Evolutionary conservation across 192 early-diverging fungal species (phyloP).

Genomic region (Jimgerdemannia flammicorona): DNA sequence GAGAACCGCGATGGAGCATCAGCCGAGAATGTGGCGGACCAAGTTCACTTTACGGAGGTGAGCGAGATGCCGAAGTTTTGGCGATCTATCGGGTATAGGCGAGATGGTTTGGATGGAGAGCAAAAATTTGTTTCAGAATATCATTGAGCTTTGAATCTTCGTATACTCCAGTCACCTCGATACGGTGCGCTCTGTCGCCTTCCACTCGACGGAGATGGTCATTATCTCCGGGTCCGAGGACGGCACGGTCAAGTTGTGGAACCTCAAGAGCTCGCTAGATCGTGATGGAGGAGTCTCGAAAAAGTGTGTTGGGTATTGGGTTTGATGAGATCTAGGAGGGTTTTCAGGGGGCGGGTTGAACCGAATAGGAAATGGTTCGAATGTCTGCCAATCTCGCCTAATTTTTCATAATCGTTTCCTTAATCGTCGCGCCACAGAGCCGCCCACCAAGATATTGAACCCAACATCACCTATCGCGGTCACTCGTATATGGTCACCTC

Average conservation of each 20-base stretch:
- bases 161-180: conserved; percentile 51
- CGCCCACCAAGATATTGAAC: conserved; percentile 55
- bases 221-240: conserved; percentile 78
- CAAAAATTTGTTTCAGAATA: too few species aligned
- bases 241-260: conserved; percentile 75
- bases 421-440: neutral
- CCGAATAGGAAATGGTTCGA: too few species aligned
- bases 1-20: conserved; percentile 23
- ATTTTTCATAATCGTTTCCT: too few species aligned
- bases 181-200: conserved; percentile 57
- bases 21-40: conserved; percentile 57
- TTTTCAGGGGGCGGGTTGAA: too few species aligned
- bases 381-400: too few species aligned
- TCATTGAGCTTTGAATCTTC: neutral
- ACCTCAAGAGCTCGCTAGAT: conserved; percentile 43
- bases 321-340: too few species aligned
- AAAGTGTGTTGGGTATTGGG: conserved; percentile 20
- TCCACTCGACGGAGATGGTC: conserved; percentile 49
- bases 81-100: too few species aligned
- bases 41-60: conserved; percentile 57
- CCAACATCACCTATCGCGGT: conserved; percentile 71
- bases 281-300: conserved; percentile 19
- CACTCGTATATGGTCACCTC: conserved; percentile 66
- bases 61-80: neutral
- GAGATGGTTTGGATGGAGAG: too few species aligned